Conservation (phyloP, 164 flowering plant species). For the Vitis amurensis region DNA sequence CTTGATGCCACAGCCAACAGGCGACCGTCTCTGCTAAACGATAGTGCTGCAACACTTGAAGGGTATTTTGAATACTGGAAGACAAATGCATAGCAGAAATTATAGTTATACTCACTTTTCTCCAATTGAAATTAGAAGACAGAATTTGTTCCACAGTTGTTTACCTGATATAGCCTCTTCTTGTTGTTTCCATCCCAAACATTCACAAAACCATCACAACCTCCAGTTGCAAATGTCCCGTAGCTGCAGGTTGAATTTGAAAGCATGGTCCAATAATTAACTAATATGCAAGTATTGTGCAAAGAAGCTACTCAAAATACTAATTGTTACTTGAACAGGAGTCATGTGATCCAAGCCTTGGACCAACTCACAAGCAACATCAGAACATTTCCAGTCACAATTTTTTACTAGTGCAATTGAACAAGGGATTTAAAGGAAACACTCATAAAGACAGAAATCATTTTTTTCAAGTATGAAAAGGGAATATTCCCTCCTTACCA, state of each 20-base stretch:
- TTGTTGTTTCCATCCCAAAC: slow-evolving; percentile 97
- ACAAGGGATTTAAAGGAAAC: too few species aligned
- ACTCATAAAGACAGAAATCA: too few species aligned
- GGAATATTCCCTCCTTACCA: too few species aligned
- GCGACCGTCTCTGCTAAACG: slow-evolving; percentile 93
- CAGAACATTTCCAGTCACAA: too few species aligned
- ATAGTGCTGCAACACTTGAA: slow-evolving; percentile 82
- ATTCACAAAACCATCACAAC: slow-evolving; percentile 93
- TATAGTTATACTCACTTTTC: background rate
- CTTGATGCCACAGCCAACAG: slow-evolving; percentile 93
- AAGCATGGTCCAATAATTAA: background rate
- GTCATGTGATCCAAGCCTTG: too few species aligned
- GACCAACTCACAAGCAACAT: too few species aligned
- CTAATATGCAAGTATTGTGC: background rate
- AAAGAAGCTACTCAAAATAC: background rate
- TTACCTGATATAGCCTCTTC: slow-evolving; percentile 92
- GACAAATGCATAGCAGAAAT: slow-evolving; percentile 1
- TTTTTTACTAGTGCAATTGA: too few species aligned
- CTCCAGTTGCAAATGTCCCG: slow-evolving; percentile 96
- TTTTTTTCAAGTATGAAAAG: too few species aligned
- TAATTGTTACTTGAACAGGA: too few species aligned
- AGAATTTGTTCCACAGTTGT: background rate
- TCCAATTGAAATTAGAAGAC: background rate
- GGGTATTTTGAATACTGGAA: slow-evolving; percentile 83
- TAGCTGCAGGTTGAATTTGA: slow-evolving; percentile 46